Evolutionary conservation across 306 rosid species (phyloP).

Genomic region (Trichosanthes truncata): DNA sequence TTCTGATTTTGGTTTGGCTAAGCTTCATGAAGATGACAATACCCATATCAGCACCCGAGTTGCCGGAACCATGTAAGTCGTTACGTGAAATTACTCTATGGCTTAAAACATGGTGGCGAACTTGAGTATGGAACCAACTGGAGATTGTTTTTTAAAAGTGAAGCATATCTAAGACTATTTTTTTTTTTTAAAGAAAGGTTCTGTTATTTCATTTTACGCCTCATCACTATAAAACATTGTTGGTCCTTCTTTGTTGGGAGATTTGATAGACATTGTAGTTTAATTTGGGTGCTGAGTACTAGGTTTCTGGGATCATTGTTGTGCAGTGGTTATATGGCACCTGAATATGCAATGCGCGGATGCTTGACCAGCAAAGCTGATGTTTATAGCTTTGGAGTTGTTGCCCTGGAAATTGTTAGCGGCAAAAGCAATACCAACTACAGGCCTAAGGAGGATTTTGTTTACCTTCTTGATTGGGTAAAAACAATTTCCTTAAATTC

Average conservation of each 20-base stretch:
- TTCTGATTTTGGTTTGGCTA: slow-evolving; percentile 97
- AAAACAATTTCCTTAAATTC: not conserved
- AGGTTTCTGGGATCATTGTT: not conserved
- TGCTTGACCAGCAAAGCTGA: slow-evolving; percentile 72
- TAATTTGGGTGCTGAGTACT: not conserved
- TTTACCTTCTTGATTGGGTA: slow-evolving; percentile 98
- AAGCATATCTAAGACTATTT: not conserved
- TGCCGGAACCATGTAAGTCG: slow-evolving; percentile 93
- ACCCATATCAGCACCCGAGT: slow-evolving; percentile 84
- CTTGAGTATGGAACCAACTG: not conserved
- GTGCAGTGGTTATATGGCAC: slow-evolving; percentile 96
- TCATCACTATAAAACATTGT: not conserved
- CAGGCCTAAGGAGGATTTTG: slow-evolving; percentile 72
- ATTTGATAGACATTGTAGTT: slow-evolving; percentile 3
- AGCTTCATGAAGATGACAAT: slow-evolving; percentile 76
- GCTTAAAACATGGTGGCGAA: not conserved
- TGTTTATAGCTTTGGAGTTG: slow-evolving; percentile 71
- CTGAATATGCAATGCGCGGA: slow-evolving; percentile 95
- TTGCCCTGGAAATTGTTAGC: slow-evolving; percentile 69
- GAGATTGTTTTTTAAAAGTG: not conserved
- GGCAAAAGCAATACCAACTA: slow-evolving; percentile 94
- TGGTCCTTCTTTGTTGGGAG: not conserved
- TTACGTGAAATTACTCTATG: not conserved
- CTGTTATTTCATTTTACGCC: not conserved
- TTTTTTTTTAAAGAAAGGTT: not conserved